Evolutionary conservation across 805 yeast genomes (phyloP), one percentile per base, ranked within the genome.

Genomic region (Schwanniomyces sp.): DNA sequence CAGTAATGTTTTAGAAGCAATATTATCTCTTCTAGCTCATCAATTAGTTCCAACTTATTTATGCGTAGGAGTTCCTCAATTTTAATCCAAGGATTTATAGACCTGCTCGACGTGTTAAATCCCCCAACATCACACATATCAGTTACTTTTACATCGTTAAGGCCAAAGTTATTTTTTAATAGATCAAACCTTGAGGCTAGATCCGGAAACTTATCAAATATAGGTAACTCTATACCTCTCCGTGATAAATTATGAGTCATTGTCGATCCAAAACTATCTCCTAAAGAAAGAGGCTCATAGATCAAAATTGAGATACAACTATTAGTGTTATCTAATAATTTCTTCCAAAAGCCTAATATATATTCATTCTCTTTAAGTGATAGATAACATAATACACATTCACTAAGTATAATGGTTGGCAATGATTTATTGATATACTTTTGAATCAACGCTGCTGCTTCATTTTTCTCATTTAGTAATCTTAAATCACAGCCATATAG

Each of bases 381-480:
- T 51, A 86, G 56, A 59, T 87, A 87, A 59, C 95, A 88, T 30
- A 88, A 67, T 30, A 88, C 88, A 65, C 94, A 88, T 61, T 87
- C 95, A 51, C 88, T 81, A 16, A 87, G 60, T 2, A 88, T 63
- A 12, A 88, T 56, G 0, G 94, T 86, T 7, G 88, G 88, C 3
- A 64, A 34, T 1, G 57, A 34, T 8, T 55, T 44, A 50, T 75
- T 69, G 29, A 77, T 49, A 16, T 58, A 53, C 7, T 45, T 27
- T 14, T 60, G 51, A 5, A 17, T 10, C 17, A n/a, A n/a, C 7
- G 7, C 10, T 27, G 57, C 41, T n/a, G 43, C 32, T 4, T 29
- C 44, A 10, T 18, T 9, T 18, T 32, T 30, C 5, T 46, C 41
- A 1, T 48, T 38, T 18, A 75, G 46, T 3, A 54, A 40, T 14